Evolutionary conservation across 2,329 filamentous ascomycete species (phyloP).

Genomic region (Claviceps africana): DNA sequence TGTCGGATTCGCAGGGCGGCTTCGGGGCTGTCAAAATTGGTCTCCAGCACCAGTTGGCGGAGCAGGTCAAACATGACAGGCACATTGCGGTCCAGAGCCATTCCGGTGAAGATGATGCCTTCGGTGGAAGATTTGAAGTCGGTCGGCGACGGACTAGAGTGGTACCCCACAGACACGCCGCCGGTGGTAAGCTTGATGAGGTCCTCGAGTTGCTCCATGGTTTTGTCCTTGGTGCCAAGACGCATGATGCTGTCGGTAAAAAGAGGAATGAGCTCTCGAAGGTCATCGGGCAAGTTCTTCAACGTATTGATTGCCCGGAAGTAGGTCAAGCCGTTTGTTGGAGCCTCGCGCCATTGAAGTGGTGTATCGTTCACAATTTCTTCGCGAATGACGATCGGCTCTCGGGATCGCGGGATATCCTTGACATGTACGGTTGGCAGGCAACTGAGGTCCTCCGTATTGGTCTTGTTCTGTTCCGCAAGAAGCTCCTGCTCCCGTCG

Average conservation of each 20-base stretch:
- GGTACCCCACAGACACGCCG: slow-evolving; percentile 72
- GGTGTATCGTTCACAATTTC: slow-evolving; percentile 50
- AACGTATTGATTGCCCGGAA: slow-evolving; percentile 80
- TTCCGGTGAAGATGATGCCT: slow-evolving; percentile 72
- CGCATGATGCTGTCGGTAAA: slow-evolving; percentile 91
- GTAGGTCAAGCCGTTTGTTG: slow-evolving; percentile 91
- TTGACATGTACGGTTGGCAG: slow-evolving; percentile 76
- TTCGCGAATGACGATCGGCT: slow-evolving; percentile 45
- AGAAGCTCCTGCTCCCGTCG: slow-evolving; percentile 69
- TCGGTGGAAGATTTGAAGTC: slow-evolving; percentile 60
- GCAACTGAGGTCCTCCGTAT: slow-evolving; percentile 72
- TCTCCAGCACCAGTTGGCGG: slow-evolving; percentile 66
- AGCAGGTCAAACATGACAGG: slow-evolving; percentile 83
- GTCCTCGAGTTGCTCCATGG: slow-evolving; percentile 91
- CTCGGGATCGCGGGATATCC: slow-evolving; percentile 72
- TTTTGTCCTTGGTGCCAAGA: slow-evolving; percentile 72
- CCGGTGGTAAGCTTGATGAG: slow-evolving; percentile 93
- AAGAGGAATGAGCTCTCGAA: slow-evolving; percentile 71
- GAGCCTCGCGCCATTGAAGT: slow-evolving; percentile 81
- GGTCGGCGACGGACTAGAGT: slow-evolving; percentile 63
- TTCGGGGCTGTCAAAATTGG: slow-evolving; percentile 74
- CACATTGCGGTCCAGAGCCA: slow-evolving; percentile 79
- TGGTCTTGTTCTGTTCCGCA: slow-evolving; percentile 69
- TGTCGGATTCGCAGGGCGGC: slow-evolving; percentile 74
- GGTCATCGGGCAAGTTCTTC: slow-evolving; percentile 66